Evolutionary conservation across 2,329 filamentous ascomycete species (phyloP), one percentile per base, ranked within the genome.

Genomic region (Cyanodermella asteris): DNA sequence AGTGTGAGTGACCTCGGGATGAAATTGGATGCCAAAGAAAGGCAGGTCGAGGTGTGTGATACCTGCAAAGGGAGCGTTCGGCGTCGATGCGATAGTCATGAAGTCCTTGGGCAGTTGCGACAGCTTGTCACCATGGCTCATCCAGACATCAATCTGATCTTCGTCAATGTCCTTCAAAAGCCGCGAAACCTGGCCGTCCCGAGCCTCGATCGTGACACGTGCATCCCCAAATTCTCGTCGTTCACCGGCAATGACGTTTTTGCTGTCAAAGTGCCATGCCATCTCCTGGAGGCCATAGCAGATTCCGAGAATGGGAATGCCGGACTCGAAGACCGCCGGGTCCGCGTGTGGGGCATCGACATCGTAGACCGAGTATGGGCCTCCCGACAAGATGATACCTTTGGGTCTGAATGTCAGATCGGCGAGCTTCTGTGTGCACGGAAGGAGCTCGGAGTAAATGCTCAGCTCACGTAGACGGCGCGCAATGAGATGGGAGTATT

Each of bases 51-150:
- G 24, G 38, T 50, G 51, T n/a, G 49, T 52, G 28, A 56, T 90
- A 30, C 67, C 78, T 7, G 82, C 82, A 38, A 64, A 91, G 13
- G 71, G 65, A 1, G 75, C 69, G 51, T 87, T 90, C 25, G 56
- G 44, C 3, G 80, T 84, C 4, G 59, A 72, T 25, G 75, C 81
- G 38, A 91, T 66, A 10, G 61, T 68, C 31, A 64, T 51, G 44
- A 91, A 91, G 20, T 59, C 64, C 18, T 71, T 55, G 6, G 82
- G 82, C 19, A 91, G 56, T 28, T 61, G 54, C 19, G 61, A 61
- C 7, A 94, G 63, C 58, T 91, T 91, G 51, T 93, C 81, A 30
- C 70, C 72, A 46, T 94, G 84, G 36, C 66, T 75, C 82, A 93
- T 93, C 61, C 66, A 84, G 9, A 77, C 66, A 32, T 74, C 61